Percentiles rank a stretch among this genome's conserved stretches.
phyloP scores from a whole-genome alignment of 2,329 filamentous ascomycete genomes.

The Penicillium crustosum region DNA sequence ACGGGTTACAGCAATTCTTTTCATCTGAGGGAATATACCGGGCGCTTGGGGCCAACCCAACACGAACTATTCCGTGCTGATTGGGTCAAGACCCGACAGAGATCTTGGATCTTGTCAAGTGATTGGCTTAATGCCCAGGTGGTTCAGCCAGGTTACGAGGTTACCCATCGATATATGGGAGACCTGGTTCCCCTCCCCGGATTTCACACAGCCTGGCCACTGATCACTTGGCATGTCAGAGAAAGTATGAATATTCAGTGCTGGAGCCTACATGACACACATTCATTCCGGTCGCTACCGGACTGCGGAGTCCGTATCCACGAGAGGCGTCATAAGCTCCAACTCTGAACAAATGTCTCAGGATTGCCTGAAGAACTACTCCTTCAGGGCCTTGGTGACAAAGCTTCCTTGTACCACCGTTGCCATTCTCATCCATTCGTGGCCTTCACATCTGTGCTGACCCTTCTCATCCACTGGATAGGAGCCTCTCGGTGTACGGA shows the following conservation, averaged over 20 bases:
- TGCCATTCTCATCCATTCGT: background rate
- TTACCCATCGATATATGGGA: constrained; percentile 1
- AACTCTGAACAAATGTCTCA: background rate
- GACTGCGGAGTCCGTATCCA: background rate
- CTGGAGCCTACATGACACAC: background rate
- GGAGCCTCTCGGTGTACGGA: background rate
- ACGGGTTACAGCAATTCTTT: background rate
- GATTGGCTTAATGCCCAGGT: constrained; percentile 15
- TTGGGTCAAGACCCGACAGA: constrained; percentile 3
- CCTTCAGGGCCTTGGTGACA: background rate
- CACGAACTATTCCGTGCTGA: constrained; percentile 5
- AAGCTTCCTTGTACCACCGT: background rate
- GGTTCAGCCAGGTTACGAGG: constrained; percentile 2
- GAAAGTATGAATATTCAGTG: background rate
- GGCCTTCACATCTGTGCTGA: background rate
- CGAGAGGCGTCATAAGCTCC: background rate
- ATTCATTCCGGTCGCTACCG: background rate
- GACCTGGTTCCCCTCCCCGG: constrained; percentile 10
- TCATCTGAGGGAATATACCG: background rate
- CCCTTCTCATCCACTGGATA: background rate
- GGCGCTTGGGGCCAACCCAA: constrained; percentile 2
- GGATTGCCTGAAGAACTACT: background rate
- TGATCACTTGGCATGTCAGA: background rate
- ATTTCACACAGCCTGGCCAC: constrained; percentile 5
- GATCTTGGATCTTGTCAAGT: constrained; percentile 6